Evolutionary conservation across 192 early-diverging fungal species (phyloP), one percentile per base, ranked within the genome.

Genomic region (Phlyctochytrium planicorne): DNA sequence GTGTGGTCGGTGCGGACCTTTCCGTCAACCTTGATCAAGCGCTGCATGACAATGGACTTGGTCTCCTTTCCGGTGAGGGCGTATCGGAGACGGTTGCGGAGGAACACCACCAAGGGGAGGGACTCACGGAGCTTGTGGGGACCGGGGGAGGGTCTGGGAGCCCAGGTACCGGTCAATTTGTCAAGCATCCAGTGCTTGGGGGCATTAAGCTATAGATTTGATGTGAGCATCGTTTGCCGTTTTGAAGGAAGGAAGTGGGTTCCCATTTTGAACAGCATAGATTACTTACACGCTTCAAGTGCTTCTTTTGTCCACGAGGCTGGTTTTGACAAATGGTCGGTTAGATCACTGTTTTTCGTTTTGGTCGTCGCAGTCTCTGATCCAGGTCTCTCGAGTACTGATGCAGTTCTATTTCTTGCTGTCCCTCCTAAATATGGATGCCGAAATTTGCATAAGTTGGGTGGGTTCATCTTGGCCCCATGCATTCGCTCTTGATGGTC

Each of bases 141-240:
- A 87, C 97, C 97, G 76, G 94, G 81, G 66, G 91, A 91, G 56
- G 95, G 96, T 84, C 91, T 91, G 70, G 96, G 96, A 65, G 96
- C 97, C 88, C 89, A 93, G 75, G 90, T 96, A 78, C 97, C 98
- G 82, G 95, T 94, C 69, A 99, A 91, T 84, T 99, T 99, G 94
- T 98, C 96, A 76, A 99, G 89, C 95, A 99, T 97, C 98, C 98
- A 99, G 90, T 98, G 95, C 89, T 94, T 94, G 83, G 98, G 98
- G 53, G 98, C 94, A 76, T 83, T 84, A 70, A 98, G 90, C 80
- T 80, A 36, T 23, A 62, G 30, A 72, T 3, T 47, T 24, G 30
- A 25, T 59, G 34, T 69, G 35, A 3, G 32, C 32, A 33, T 6
- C 10, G 59, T 72, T 29, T 56, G n/a, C 20, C 33, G 34, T 32